Evolutionary conservation across 1,284 basidiomycete species (phyloP).

Genomic region (Puccinia horiana): DNA sequence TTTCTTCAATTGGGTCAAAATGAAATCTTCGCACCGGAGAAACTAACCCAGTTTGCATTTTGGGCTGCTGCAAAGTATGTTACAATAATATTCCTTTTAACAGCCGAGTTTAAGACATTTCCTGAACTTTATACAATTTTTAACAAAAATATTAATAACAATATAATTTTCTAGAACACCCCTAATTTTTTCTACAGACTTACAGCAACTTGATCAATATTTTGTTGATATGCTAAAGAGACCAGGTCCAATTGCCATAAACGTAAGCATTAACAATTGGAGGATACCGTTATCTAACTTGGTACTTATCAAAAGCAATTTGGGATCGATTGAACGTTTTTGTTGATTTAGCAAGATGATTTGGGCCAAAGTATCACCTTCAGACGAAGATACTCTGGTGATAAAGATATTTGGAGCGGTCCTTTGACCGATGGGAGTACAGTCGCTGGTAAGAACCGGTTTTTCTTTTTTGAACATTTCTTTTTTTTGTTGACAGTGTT

Average conservation of each 20-base stretch:
- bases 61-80: slow-evolving; percentile 44
- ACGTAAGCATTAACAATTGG: slow-evolving; percentile 9
- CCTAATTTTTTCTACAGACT: slow-evolving; percentile 28
- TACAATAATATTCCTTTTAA: neutral
- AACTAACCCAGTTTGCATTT: slow-evolving; percentile 19
- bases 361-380: slow-evolving; percentile 44
- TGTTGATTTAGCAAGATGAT: slow-evolving; percentile 38
- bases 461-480: neutral
- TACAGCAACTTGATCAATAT: neutral
- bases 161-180: slow-evolving; percentile 27
- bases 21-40: neutral
- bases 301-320: neutral
- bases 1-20: slow-evolving; percentile 11
- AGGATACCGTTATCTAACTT: neutral
- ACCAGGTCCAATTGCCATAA: slow-evolving; percentile 9
- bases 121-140: neutral
- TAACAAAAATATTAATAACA: neutral
- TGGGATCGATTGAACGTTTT: neutral
- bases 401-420: slow-evolving; percentile 44
- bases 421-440: slow-evolving; percentile 38
- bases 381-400: slow-evolving; percentile 21
- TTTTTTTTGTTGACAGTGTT: too few species aligned
- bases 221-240: slow-evolving; percentile 22
- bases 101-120: neutral
- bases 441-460: slow-evolving; percentile 26